Percentiles rank a stretch among this genome's conserved stretches.
Conservation (phyloP, 2,329 filamentous ascomycete genomes). For the Beauveria sp. region DNA sequence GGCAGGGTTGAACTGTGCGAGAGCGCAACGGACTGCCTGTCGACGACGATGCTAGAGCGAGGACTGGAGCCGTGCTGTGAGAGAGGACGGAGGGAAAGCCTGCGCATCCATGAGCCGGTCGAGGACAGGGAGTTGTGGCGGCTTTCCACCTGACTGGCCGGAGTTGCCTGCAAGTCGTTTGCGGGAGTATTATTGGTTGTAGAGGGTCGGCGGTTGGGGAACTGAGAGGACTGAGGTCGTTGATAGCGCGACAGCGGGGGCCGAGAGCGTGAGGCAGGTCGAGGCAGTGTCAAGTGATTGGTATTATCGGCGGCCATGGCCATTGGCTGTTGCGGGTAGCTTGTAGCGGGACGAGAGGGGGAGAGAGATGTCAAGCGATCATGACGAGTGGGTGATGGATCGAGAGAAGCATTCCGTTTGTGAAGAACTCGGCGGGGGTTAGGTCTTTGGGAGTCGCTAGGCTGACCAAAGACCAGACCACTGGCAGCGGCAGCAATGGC, state of each 20-base stretch:
- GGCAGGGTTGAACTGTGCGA: slow-evolving; percentile 61
- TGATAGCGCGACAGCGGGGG: slow-evolving; percentile 31
- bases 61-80: slow-evolving; percentile 59
- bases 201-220: slow-evolving; percentile 13
- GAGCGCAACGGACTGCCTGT: slow-evolving; percentile 57
- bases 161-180: background rate
- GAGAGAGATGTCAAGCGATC: slow-evolving; percentile 3
- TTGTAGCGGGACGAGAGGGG: background rate
- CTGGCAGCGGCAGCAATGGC: slow-evolving; percentile 53
- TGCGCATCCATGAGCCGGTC: slow-evolving; percentile 63
- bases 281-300: slow-evolving; percentile 17
- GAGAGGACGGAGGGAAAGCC: slow-evolving; percentile 57
- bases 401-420: slow-evolving; percentile 11
- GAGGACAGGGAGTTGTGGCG: slow-evolving; percentile 52
- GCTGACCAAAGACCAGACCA: slow-evolving; percentile 52
- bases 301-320: background rate
- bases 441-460: slow-evolving; percentile 32
- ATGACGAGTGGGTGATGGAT: slow-evolving; percentile 12
- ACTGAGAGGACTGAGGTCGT: slow-evolving; percentile 31
- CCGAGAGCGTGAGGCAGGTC: slow-evolving; percentile 25
- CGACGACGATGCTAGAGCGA: slow-evolving; percentile 56
- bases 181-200: background rate
- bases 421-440: slow-evolving; percentile 17
- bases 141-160: slow-evolving; percentile 26
- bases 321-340: background rate